Conservation (phyloP, 164 flowering plant species). For the Santalum album region DNA sequence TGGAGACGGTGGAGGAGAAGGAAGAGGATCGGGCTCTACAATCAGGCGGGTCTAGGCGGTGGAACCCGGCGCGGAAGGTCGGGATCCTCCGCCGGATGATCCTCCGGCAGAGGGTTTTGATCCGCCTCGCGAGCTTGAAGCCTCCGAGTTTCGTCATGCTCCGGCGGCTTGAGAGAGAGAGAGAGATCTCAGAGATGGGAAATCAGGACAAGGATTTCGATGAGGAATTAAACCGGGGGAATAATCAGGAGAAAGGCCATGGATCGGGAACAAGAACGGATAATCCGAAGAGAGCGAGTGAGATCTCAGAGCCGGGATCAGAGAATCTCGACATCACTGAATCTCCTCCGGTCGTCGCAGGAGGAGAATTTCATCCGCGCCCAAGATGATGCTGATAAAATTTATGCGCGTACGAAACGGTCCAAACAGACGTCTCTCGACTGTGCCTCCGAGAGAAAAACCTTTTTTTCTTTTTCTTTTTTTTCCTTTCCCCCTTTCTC, state of each 20-base stretch:
- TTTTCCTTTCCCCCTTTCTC: no score
- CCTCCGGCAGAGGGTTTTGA: conserved; percentile 25
- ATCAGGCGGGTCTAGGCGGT: conserved; percentile 1
- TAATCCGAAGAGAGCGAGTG: conserved; percentile 42
- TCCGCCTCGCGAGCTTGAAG: conserved; percentile 38
- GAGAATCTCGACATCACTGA: conserved; percentile 32
- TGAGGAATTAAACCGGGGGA: no score
- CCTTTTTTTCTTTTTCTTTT: no score
- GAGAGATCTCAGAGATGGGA: no score
- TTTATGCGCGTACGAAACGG: no score
- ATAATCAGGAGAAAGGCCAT: conserved; percentile 46
- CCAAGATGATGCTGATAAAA: no score
- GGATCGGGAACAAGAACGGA: conserved; percentile 49
- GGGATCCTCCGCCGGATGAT: conserved; percentile 16
- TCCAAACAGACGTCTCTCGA: no score
- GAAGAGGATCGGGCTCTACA: neutral
- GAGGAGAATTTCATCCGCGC: conserved; percentile 4
- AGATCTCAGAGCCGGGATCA: conserved; percentile 47
- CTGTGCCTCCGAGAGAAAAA: no score
- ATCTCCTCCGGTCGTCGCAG: neutral
- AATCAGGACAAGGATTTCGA: no score
- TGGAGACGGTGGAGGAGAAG: conserved; percentile 21
- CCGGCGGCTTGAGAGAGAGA: neutral
- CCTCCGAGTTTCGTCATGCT: conserved; percentile 47
- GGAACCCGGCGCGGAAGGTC: conserved; percentile 9